Base-by-base conservation (phyloP, 2,329 filamentous ascomycete genomes). In the Atkinsonella hypoxylon region DNA sequence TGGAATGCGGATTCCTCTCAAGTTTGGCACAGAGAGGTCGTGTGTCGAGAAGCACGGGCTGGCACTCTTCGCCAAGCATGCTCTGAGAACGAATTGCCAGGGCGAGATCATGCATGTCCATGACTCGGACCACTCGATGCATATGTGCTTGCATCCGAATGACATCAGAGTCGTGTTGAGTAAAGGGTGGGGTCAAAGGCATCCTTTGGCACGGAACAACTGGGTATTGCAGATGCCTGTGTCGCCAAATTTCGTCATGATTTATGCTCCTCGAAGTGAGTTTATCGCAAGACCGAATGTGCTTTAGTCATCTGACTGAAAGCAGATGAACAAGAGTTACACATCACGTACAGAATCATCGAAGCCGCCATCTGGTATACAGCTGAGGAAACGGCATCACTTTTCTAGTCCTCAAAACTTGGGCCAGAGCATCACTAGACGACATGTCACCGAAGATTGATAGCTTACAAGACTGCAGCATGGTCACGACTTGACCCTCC, bases 71-170 rank as follows among this genome's bases (percentile, higher is more conserved):
- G 77, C 84, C 1, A 72, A 70, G 2, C 72, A 77, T 47, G 82
- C 83, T 0, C 71, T 84, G 55, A 84, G 84, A 61, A 77, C 79
- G 31, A 87, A 81, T 11, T 88, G 84, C 58, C 79, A 83, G 57
- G 87, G 87, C n/a, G 89, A 94, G 67, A 78, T 94, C 42, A 85
- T 81, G 59, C 89, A 95, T 64, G 79, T 88, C 11, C 89, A 94
- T 66, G 78, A 82, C 46, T 82, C 76, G 22, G 88, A 93, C 57
- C 79, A 84, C 54, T 85, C 81, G 3, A 73, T 93, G 75, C 89
- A 94, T 65, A 73, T 93, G 68, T 87, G 81, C 46, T 73, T 95
- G 48, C 87, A 93, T 61, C 87, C 87, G 0, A 78, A 83, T 41
- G 89, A 94, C 62, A 86, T 85, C 48, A 79, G 75, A 58, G 72